Base-by-base conservation (phyloP, 805 yeast species). In the Suhomyces xylopsoci region DNA sequence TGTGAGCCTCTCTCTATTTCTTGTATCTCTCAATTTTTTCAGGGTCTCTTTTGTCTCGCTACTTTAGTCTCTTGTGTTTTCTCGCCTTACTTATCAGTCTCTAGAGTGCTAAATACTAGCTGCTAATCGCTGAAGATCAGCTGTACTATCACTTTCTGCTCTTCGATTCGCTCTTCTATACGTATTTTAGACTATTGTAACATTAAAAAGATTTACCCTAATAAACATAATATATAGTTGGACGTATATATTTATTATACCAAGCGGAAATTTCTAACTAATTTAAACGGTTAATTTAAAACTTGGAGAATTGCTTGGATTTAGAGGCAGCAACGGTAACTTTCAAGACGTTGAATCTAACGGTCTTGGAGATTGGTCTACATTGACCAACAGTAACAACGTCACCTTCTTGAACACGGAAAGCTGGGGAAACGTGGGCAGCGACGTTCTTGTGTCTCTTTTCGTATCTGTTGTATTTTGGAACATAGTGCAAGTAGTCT, bases 381-480 rank as follows among this genome's bases (percentile, higher is more conserved):
- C 99, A 94, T 85, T 94, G 99, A 79, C 99, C 99, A 80, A 94
- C 97, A 70, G 97, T 92, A 73, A 94, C 99, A 66, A 88, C 83
- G 77, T 94, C 99, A 86, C 99, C 99, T 79, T 92, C 98, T 78
- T 82, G 82, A 70, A 93, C 97, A 84, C 99, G 96, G 98, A 94
- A 94, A 81, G 98, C 98, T 82, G 99, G 99, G 66, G 98, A 93
- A 73, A 94, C 90, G 84, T 94, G 99, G 72, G 97, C 99, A 78
- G 99, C 96, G 63, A 94, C 85, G 88, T 94, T 94, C 94, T 94
- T 94, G 90, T 94, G 99, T 85, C 99, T 91, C 90, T 94, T 94
- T 85, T 94, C 99, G 90, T 91, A 94, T 89, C 99, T 92, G 96
- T 93, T 94, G 85, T 94, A 94, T 88, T 94, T 94, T 81, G 98